phyloP scores from a whole-genome alignment of 2,329 filamentous ascomycete species.

The Coleophoma crateriformis region DNA sequence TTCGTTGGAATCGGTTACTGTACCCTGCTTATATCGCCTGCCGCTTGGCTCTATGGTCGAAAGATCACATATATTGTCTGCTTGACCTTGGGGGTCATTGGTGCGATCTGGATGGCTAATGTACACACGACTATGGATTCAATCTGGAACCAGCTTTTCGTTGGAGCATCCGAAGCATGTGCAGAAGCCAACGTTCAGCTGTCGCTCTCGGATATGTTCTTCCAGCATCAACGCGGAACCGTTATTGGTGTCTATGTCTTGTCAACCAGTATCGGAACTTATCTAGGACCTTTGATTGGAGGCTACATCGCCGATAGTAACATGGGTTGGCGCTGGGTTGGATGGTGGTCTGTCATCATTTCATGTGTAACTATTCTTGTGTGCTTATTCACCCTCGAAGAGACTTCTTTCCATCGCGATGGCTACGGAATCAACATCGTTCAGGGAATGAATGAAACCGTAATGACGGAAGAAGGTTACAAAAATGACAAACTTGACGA shows the following conservation, averaged over 20 bases:
- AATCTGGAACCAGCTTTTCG: slow-evolving; percentile 51
- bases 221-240: slow-evolving; percentile 48
- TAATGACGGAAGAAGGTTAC: background rate
- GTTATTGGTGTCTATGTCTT: slow-evolving; percentile 50
- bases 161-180: slow-evolving; percentile 50
- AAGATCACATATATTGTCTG: slow-evolving; percentile 49
- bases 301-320: slow-evolving; percentile 42
- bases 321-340: slow-evolving; percentile 50
- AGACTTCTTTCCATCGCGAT: slow-evolving; percentile 42
- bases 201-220: slow-evolving; percentile 52
- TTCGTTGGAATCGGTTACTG: slow-evolving; percentile 52
- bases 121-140: slow-evolving; percentile 37
- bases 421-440: slow-evolving; percentile 27
- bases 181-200: slow-evolving; percentile 51
- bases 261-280: slow-evolving; percentile 50
- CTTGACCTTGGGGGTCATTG: slow-evolving; percentile 40
- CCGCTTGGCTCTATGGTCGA: slow-evolving; percentile 48
- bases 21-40: slow-evolving; percentile 45
- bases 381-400: slow-evolving; percentile 46
- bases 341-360: slow-evolving; percentile 44
- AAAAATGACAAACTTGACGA: background rate
- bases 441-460: slow-evolving; percentile 12
- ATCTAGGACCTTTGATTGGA: slow-evolving; percentile 46
- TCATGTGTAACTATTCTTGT: slow-evolving; percentile 40
- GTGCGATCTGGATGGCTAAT: slow-evolving; percentile 47